Base-by-base conservation (phyloP, 2,329 filamentous ascomycete species). In the Penicillium palitans region DNA sequence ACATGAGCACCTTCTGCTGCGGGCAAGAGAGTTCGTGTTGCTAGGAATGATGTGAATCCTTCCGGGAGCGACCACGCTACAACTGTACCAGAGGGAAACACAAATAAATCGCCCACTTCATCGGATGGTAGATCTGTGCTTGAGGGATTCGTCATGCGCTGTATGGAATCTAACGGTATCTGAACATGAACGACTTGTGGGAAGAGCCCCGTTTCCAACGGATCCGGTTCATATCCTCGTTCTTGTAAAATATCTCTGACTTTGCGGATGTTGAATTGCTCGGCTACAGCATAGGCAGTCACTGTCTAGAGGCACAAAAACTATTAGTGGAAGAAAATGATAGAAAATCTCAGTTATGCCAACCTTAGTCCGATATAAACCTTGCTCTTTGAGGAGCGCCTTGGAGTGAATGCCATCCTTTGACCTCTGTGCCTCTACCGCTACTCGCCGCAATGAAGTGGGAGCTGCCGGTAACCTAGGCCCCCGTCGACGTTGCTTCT, bases 41-140 rank as follows among this genome's bases (percentile, higher is more conserved):
- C 87, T 25, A 92, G 78, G 49, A 83, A 83, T 21, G 82, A 83
- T 17, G 92, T 88, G 19, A 91, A 85, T 57, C 89, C 86, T 60
- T 91, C 84, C 0, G 91, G 88, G 1, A 97, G 81, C 6, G 90
- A 90, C 95, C 95, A 99, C 25, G 91, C 89, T 6, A 98, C 95
- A 8, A 98, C 84, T 13, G 93, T 96, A 12, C 95, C 95, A 0
- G 93, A 96, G 9, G 93, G 92, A 66, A 99, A 99, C 57, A 99
- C 88, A 71, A 98, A 98, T 51, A 98, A 86, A 76, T 99, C 95
- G 35, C 92, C 93, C 58, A 86, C 74, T 69, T 80, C 80, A 55
- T 78, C 80, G 3, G 75, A 67, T 2, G 73, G 66, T 6, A 79
- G 60, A 61, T 76, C 73, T 39, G 69, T 61, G 19, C 75, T 69